Evolutionary conservation across 305 asterid genomes (phyloP).

Genomic region (Solanum hybrid): DNA sequence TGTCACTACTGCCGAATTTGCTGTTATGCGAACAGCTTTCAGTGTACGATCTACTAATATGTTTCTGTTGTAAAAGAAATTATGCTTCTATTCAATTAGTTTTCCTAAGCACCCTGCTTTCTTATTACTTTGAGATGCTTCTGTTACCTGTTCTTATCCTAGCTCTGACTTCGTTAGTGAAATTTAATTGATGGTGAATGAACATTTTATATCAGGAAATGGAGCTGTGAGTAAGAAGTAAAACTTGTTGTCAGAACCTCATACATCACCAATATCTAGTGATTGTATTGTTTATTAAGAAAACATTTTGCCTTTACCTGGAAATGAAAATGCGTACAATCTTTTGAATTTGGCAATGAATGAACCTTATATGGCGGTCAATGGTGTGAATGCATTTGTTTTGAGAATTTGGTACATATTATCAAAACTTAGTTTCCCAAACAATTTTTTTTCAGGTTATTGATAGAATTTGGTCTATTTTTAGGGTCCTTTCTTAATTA

Average conservation of each 20-base stretch:
- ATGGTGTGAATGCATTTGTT: background rate
- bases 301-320: background rate
- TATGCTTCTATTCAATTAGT: background rate
- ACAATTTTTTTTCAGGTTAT: background rate
- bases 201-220: background rate
- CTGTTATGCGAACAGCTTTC: slow-evolving; percentile 80
- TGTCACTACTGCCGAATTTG: slow-evolving; percentile 81
- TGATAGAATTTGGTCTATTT: background rate
- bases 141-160: background rate
- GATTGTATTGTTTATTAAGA: background rate
- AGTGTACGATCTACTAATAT: slow-evolving; percentile 31
- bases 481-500: background rate
- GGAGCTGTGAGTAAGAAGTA: background rate
- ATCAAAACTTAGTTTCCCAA: background rate
- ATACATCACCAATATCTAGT: background rate
- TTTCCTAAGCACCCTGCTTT: background rate
- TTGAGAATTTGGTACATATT: background rate
- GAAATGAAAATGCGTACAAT: background rate
- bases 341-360: background rate
- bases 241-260: background rate
- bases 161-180: background rate
- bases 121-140: background rate
- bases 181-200: background rate
- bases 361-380: background rate
- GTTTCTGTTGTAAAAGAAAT: background rate